Evolutionary conservation across 805 yeast genomes (phyloP).

Genomic region (Pichia membranifaciens): DNA sequence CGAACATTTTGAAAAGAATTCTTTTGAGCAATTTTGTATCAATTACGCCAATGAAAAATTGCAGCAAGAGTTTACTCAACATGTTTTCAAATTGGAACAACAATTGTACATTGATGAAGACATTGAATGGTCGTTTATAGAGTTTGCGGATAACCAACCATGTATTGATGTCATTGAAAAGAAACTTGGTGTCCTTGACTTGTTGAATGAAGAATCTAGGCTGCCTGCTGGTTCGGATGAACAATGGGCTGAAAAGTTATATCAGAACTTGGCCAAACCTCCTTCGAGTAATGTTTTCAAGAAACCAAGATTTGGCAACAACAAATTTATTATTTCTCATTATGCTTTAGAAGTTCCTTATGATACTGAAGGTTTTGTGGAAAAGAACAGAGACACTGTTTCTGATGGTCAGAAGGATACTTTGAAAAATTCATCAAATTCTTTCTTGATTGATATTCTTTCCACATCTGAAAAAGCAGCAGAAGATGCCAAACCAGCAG

Average conservation of each 20-base stretch:
- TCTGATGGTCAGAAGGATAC: constrained; percentile 93
- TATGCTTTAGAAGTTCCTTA: constrained; percentile 93
- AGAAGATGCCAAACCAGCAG: constrained; percentile 30
- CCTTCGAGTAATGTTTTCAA: constrained; percentile 75
- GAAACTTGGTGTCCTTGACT: constrained; percentile 77
- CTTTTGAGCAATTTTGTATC: constrained; percentile 96
- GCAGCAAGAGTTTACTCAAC: constrained; percentile 96
- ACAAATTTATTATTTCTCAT: constrained; percentile 84
- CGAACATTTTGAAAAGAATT: constrained; percentile 90
- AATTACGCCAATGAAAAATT: constrained; percentile 95
- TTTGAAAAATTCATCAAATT: constrained; percentile 62
- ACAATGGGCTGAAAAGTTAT: constrained; percentile 86
- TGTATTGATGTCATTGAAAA: constrained; percentile 90
- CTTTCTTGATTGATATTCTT: constrained; percentile 58
- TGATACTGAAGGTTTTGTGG: constrained; percentile 91
- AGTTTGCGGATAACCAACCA: constrained; percentile 94
- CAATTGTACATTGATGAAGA: constrained; percentile 90
- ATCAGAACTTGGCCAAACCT: constrained; percentile 73
- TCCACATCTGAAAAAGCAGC: constrained; percentile 56
- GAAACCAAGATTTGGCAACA: constrained; percentile 91
- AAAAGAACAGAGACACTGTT: constrained; percentile 95
- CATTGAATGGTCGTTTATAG: constrained; percentile 95
- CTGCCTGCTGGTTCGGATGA: constrained; percentile 91
- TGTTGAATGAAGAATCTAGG: constrained; percentile 92
- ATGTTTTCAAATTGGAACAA: constrained; percentile 94